Evolutionary conservation across 2,329 filamentous ascomycete species (phyloP).

Genomic region (Aspergillus alliaceus): DNA sequence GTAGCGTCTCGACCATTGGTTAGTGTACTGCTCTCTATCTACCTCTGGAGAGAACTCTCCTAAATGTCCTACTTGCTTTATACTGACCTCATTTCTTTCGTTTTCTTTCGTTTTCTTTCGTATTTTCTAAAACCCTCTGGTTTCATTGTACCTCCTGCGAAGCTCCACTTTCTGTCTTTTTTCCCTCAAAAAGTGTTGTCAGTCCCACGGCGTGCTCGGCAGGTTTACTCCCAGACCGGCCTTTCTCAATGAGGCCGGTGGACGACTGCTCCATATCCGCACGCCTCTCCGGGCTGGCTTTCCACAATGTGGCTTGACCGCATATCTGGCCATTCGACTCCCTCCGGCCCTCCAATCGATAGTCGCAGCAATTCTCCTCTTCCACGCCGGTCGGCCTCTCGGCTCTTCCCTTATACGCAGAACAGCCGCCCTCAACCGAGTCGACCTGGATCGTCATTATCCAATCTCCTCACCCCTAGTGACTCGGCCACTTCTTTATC

Average conservation of each 20-base stretch:
- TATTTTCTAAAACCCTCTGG: no score
- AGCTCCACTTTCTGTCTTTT: no score
- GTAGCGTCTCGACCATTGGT: conserved; percentile 10
- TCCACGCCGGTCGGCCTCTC: conserved; percentile 65
- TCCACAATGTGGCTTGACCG: conserved; percentile 83
- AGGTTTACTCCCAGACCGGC: background rate
- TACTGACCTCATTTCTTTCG: background rate
- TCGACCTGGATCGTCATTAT: conserved; percentile 75
- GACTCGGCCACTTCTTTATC: conserved; percentile 77
- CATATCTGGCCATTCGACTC: conserved; percentile 69
- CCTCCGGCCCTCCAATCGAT: conserved; percentile 61
- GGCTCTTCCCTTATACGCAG: conserved; percentile 67
- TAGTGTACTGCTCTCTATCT: no score
- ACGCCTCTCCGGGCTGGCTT: conserved; percentile 13
- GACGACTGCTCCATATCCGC: conserved; percentile 5
- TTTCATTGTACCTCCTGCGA: background rate
- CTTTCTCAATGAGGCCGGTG: conserved; percentile 9
- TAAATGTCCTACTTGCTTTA: background rate
- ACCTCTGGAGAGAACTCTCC: background rate
- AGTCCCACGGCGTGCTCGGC: background rate
- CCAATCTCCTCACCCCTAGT: conserved; percentile 68
- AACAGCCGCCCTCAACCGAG: conserved; percentile 67
- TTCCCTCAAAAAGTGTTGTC: background rate
- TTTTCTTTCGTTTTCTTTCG: no score
- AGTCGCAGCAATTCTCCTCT: conserved; percentile 71